phyloP scores from a whole-genome alignment of 768 basidiomycete genomes.

The Pleurotus ostreatus region DNA sequence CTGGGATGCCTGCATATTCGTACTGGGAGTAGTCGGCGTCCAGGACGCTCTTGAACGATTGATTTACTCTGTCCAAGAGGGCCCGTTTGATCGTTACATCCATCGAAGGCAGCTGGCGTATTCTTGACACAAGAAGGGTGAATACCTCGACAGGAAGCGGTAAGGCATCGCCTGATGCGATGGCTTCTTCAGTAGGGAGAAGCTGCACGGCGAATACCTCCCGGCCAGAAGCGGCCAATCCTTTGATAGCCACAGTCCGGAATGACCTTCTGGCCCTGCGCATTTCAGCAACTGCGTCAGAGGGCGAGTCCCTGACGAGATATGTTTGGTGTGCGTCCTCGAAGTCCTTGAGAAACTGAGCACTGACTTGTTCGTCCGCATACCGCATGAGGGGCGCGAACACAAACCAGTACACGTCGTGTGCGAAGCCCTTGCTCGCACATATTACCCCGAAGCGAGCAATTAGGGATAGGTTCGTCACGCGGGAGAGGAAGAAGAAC shows the following conservation, averaged over 20 bases:
- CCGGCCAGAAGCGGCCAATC: constrained; percentile 33
- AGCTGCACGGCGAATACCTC: constrained; percentile 40
- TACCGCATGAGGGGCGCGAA: constrained; percentile 41
- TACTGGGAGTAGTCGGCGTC: constrained; percentile 10
- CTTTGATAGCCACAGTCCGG: constrained; percentile 36
- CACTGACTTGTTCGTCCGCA: constrained; percentile 27
- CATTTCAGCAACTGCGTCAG: constrained; percentile 1
- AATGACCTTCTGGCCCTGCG: constrained; percentile 17
- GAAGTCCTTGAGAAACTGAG: constrained; percentile 36
- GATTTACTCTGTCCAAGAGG: constrained; percentile 6
- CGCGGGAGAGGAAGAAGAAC: constrained; percentile 16
- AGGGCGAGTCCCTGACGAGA: constrained; percentile 12
- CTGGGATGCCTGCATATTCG: neutral
- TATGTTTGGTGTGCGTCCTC: constrained; percentile 20
- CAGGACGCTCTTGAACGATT: constrained; percentile 3
- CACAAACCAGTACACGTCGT: constrained; percentile 15
- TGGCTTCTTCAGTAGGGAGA: constrained; percentile 15
- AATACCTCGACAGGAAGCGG: neutral
- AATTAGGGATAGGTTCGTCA: constrained; percentile 23
- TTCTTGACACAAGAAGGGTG: neutral
- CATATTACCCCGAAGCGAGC: constrained; percentile 28
- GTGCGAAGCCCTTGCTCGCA: constrained; percentile 34
- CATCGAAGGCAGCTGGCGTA: neutral
- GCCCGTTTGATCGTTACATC: neutral
- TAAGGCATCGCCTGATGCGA: neutral